A percentile compares a stretch with the other conserved stretches of the same genome.
These are phyloP conservation scores for Venturiaceae sp. DNA, from an alignment of 2,329 filamentous ascomycete genomes.

Conservation along the genomic window DNA sequence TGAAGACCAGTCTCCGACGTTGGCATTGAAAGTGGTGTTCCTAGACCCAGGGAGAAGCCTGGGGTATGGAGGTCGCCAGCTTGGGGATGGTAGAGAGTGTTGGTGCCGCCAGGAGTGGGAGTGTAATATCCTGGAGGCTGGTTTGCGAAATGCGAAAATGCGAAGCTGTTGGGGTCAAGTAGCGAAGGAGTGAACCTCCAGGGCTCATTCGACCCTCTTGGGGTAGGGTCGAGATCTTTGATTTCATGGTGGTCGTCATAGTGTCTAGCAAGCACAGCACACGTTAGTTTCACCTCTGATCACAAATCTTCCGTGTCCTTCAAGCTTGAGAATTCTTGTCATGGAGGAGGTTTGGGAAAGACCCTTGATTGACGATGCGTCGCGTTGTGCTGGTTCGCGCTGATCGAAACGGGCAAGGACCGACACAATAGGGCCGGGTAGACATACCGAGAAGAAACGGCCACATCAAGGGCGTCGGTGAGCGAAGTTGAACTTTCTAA, in stretches of 20 bases:
- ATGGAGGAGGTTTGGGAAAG: background rate
- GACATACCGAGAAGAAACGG: slow-evolving; percentile 33
- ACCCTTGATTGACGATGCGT: background rate
- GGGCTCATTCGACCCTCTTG: slow-evolving; percentile 66
- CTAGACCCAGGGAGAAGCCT: slow-evolving; percentile 61
- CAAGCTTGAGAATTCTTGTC: background rate
- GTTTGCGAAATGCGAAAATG: slow-evolving; percentile 70
- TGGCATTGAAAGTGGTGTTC: slow-evolving; percentile 75
- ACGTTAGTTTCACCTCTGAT: background rate
- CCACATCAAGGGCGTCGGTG: slow-evolving; percentile 36
- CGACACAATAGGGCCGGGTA: slow-evolving; percentile 5
- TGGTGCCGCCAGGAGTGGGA: slow-evolving; percentile 72
- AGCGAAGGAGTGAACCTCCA: slow-evolving; percentile 86
- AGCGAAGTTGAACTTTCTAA: slow-evolving; percentile 32
- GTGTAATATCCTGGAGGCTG: slow-evolving; percentile 80
- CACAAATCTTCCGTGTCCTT: background rate
- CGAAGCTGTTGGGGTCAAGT: slow-evolving; percentile 75
- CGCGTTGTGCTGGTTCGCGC: background rate
- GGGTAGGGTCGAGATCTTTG: slow-evolving; percentile 76
- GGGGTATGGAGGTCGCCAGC: slow-evolving; percentile 84
- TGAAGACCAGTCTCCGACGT: slow-evolving; percentile 57
- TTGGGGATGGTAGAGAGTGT: slow-evolving; percentile 71
- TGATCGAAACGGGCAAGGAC: slow-evolving; percentile 7
- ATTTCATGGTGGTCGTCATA: slow-evolving; percentile 38
- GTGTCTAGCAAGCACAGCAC: slow-evolving; percentile 23